Conservation (phyloP, 306 rosid genomes). For the Herpetospermum pedunculosum region DNA sequence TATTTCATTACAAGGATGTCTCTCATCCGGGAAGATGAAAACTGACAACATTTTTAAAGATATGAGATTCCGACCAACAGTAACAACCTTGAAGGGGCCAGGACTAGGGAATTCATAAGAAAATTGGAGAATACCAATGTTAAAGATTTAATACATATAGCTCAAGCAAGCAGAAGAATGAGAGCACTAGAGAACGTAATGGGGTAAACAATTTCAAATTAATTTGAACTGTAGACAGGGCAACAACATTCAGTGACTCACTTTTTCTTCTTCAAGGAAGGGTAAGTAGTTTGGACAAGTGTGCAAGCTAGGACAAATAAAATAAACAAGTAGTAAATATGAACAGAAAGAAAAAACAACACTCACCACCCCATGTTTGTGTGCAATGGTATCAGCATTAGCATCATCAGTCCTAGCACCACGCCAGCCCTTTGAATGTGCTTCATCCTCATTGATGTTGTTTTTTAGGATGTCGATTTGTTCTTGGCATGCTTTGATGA, state of each 20-base stretch:
- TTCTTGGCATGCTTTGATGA: slow-evolving; percentile 86
- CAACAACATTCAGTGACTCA: background rate
- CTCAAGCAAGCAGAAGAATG: background rate
- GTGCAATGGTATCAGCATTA: slow-evolving; percentile 75
- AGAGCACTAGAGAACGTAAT: background rate
- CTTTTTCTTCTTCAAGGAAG: background rate
- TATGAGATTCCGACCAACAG: background rate
- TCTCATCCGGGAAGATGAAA: background rate
- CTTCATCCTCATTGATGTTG: slow-evolving; percentile 60
- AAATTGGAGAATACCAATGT: background rate
- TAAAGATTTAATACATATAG: background rate
- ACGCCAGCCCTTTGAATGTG: slow-evolving; percentile 76
- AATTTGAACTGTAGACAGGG: background rate
- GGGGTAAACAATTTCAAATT: background rate
- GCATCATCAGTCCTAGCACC: slow-evolving; percentile 43
- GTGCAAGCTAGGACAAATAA: background rate
- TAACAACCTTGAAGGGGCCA: background rate
- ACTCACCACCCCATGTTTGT: slow-evolving; percentile 99
- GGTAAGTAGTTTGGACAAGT: slow-evolving; percentile 3
- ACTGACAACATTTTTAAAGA: background rate
- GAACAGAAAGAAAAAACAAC: slow-evolving; percentile 11
- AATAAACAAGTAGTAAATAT: slow-evolving; percentile 2
- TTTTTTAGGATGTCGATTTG: slow-evolving; percentile 80
- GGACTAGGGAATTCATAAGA: background rate
- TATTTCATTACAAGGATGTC: background rate